phyloP scores from a whole-genome alignment of 2,329 filamentous ascomycete genomes.

The Fusarium euwallaceae region DNA sequence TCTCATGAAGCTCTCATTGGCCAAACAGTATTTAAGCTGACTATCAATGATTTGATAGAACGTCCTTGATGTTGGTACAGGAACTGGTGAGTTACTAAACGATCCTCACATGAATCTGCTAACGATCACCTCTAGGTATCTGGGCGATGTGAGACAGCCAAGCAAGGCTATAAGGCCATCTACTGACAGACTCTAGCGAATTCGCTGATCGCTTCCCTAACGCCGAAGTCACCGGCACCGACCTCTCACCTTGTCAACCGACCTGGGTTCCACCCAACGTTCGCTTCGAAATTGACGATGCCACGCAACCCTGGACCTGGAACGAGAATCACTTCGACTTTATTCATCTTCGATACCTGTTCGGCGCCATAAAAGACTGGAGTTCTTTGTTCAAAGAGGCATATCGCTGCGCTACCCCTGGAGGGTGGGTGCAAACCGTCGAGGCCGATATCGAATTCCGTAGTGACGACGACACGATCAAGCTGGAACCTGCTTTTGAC shows the following conservation, averaged over 20 bases:
- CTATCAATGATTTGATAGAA: neutral
- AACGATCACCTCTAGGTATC: neutral
- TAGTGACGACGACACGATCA: neutral
- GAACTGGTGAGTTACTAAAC: neutral
- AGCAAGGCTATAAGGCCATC: neutral
- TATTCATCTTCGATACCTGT: slow-evolving; percentile 9
- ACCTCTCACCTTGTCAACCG: slow-evolving; percentile 6
- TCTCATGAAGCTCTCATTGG: neutral
- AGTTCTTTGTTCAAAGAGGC: slow-evolving; percentile 1
- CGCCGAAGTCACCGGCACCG: slow-evolving; percentile 4
- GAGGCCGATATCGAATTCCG: slow-evolving; percentile 6
- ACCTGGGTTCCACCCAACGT: slow-evolving; percentile 7
- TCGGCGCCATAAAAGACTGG: slow-evolving; percentile 8
- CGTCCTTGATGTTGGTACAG: slow-evolving; percentile 6
- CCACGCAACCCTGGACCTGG: slow-evolving; percentile 5
- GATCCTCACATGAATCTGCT: neutral
- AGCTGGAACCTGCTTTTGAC: neutral
- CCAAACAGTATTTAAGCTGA: neutral
- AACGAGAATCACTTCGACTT: neutral
- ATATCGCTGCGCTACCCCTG: slow-evolving; percentile 4
- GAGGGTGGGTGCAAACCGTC: slow-evolving; percentile 4
- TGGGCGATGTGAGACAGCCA: slow-evolving; percentile 4
- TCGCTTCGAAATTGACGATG: slow-evolving; percentile 8
- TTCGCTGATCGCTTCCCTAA: neutral
- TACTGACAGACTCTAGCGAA: neutral